Percentiles rank a stretch among this genome's conserved stretches.
phyloP scores from a whole-genome alignment of 768 basidiomycete genomes.

The Chlorophyllum brunneum region DNA sequence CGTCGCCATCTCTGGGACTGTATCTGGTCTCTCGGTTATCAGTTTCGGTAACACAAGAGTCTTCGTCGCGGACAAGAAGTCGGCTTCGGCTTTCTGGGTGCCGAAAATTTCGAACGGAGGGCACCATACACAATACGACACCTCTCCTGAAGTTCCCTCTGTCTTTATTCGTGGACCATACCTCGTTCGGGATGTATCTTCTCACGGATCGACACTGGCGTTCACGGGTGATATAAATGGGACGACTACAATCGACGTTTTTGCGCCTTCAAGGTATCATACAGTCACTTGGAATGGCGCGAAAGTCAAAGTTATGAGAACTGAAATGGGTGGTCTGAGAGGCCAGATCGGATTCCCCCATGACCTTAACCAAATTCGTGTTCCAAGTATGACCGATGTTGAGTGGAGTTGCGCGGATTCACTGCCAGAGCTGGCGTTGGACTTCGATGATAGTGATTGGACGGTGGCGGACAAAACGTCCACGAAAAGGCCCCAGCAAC shows the following conservation, averaged over 20 bases:
- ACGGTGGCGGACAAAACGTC: constrained; percentile 51
- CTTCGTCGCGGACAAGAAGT: constrained; percentile 54
- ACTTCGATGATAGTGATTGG: constrained; percentile 60
- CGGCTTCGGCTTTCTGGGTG: constrained; percentile 58
- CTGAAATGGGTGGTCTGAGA: constrained; percentile 27
- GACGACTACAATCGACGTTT: constrained; percentile 47
- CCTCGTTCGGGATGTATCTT: constrained; percentile 28
- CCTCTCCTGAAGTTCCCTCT: constrained; percentile 24
- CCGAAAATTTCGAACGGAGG: constrained; percentile 38
- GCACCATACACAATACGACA: constrained; percentile 24
- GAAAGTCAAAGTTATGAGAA: constrained; percentile 25
- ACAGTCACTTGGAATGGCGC: constrained; percentile 60
- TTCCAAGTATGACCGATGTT: constrained; percentile 35
- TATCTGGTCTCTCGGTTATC: constrained; percentile 34
- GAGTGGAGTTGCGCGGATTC: constrained; percentile 60
- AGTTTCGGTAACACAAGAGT: constrained; percentile 44
- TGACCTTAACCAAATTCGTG: constrained; percentile 21
- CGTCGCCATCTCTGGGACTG: constrained; percentile 39
- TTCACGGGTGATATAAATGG: constrained; percentile 54
- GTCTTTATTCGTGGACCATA: constrained; percentile 31
- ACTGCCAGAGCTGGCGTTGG: constrained; percentile 50
- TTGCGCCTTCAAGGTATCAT: constrained; percentile 41
- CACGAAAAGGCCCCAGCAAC: constrained; percentile 54
- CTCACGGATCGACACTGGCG: constrained; percentile 20
- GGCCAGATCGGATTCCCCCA: constrained; percentile 19